Evolutionary conservation across 140 eudicot species (phyloP).

Genomic region (Oenanthe javanica): DNA sequence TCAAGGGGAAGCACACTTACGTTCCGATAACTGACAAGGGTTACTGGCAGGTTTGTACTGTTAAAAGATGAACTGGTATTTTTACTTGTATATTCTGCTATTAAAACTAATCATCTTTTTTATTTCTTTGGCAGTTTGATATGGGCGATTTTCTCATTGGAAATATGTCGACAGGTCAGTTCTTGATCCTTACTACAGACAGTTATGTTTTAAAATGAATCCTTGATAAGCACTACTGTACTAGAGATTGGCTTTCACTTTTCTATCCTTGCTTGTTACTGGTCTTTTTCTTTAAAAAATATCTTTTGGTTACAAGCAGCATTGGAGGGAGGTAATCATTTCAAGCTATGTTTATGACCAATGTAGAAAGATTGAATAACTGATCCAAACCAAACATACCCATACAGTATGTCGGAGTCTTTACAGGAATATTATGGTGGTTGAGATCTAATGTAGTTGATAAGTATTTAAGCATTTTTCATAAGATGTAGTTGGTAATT

Average conservation of each 20-base stretch:
- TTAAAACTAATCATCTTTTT: neutral
- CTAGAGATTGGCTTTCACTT: too few relatives aligned
- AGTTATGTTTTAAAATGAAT: neutral
- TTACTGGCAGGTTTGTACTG: conserved; percentile 56
- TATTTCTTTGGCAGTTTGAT: conserved; percentile 35
- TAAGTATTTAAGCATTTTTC: neutral
- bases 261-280: neutral
- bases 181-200: neutral
- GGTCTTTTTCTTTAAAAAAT: neutral
- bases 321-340: neutral
- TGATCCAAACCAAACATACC: neutral
- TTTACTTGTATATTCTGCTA: neutral
- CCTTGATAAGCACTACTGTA: neutral
- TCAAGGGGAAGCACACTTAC: conserved; percentile 56
- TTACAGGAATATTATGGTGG: neutral
- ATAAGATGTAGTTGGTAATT: neutral
- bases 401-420: neutral
- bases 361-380: neutral
- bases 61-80: neutral
- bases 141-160: conserved; percentile 69
- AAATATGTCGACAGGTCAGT: conserved; percentile 50
- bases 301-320: neutral
- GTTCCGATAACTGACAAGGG: conserved; percentile 55
- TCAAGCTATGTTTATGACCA: neutral
- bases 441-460: neutral